Conservation (phyloP, 2,329 filamentous ascomycete genomes). For the Triangularia setosa region DNA sequence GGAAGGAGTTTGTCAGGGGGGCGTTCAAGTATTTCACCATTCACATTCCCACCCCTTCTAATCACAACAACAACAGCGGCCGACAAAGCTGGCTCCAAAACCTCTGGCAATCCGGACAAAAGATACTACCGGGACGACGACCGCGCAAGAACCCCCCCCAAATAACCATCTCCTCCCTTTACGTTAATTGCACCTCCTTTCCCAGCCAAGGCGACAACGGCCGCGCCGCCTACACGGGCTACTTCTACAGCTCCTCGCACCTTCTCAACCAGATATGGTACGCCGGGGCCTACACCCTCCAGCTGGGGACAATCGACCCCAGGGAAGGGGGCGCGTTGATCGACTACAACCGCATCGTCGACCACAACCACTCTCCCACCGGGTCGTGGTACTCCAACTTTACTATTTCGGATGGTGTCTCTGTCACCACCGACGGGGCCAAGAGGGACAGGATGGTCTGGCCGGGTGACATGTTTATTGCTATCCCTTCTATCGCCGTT, state of each 20-base stretch:
- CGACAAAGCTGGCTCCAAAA: neutral
- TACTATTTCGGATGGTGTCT: slow-evolving; percentile 30
- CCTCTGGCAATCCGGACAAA: slow-evolving; percentile 9
- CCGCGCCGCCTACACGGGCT: slow-evolving; percentile 48
- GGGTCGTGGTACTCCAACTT: slow-evolving; percentile 34
- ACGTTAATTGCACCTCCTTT: slow-evolving; percentile 39
- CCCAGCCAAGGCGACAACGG: slow-evolving; percentile 42
- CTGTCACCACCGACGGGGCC: slow-evolving; percentile 48
- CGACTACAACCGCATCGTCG: slow-evolving; percentile 33
- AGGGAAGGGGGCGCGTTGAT: slow-evolving; percentile 33
- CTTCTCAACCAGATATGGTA: slow-evolving; percentile 55
- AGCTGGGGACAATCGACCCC: slow-evolving; percentile 35
- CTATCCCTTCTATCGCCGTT: slow-evolving; percentile 50
- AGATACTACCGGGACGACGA: too few relatives aligned
- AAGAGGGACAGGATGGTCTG: slow-evolving; percentile 58
- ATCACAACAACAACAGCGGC: neutral
- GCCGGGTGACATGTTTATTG: slow-evolving; percentile 59
- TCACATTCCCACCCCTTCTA: slow-evolving; percentile 25
- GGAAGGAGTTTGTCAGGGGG: slow-evolving; percentile 33
- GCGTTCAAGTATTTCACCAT: slow-evolving; percentile 40
- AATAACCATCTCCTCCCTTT: slow-evolving; percentile 23
- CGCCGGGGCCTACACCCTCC: slow-evolving; percentile 50
- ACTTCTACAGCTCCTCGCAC: slow-evolving; percentile 48
- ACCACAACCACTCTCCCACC: slow-evolving; percentile 27
- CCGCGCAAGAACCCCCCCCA: too few relatives aligned